A percentile compares a stretch with the other conserved stretches of the same genome.
These are phyloP conservation scores for Coemansia sp. DNA, from an alignment of 192 early-diverging fungal genomes.

Conservation along the genomic window DNA sequence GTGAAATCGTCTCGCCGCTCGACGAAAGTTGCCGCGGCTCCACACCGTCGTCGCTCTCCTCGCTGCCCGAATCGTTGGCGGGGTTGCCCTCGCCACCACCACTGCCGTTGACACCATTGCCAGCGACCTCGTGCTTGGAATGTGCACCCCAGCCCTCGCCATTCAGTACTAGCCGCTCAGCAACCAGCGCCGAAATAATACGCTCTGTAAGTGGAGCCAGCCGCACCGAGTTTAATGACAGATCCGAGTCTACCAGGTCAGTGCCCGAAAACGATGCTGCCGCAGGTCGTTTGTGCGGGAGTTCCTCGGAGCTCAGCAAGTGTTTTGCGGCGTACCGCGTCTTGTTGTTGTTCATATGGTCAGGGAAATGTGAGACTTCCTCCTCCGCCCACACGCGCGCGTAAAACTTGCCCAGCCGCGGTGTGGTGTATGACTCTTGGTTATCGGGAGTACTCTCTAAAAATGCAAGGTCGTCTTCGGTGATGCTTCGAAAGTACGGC, in stretches of 20 bases:
- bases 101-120: not conserved
- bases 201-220: conserved; percentile 82
- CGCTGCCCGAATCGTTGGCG: conserved; percentile 19
- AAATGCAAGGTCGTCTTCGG: conserved; percentile 77
- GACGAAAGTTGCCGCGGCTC: conserved; percentile 24
- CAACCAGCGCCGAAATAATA: conserved; percentile 68
- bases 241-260: conserved; percentile 58
- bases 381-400: conserved; percentile 71
- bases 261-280: conserved; percentile 3
- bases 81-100: not conserved
- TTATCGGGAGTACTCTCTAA: conserved; percentile 66
- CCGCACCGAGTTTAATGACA: conserved; percentile 63
- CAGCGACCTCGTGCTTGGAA: not conserved
- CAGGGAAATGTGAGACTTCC: conserved; percentile 63
- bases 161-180: conserved; percentile 63
- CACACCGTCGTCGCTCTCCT: conserved; percentile 17
- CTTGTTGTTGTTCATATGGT: conserved; percentile 46
- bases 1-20: conserved; percentile 62
- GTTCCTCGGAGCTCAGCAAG: conserved; percentile 22
- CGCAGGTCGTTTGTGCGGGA: conserved; percentile 1
- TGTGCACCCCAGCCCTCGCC: not conserved
- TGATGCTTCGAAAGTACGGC: conserved; percentile 80
- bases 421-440: conserved; percentile 74
- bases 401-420: conserved; percentile 82
- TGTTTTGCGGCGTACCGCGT: conserved; percentile 33